phyloP scores from a whole-genome alignment of 148 eudicot genomes.

The Selenicereus undatus region DNA sequence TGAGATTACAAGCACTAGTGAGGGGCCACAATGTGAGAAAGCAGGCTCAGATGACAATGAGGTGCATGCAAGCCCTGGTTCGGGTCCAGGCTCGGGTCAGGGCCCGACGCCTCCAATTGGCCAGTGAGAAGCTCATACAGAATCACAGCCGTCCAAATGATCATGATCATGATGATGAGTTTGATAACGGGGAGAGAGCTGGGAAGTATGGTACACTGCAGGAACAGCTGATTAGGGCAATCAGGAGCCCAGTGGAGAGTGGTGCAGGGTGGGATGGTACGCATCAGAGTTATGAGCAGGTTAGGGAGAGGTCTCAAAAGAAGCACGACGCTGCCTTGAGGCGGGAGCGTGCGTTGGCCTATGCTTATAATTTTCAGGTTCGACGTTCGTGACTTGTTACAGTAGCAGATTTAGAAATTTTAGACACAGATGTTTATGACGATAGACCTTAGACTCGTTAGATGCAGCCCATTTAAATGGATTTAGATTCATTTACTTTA shows the following conservation, averaged over 20 bases:
- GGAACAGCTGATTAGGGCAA: constrained; percentile 13
- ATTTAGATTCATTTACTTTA: too few species aligned
- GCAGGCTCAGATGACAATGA: constrained; percentile 97
- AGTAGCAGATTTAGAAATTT: too few species aligned
- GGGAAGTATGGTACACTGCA: constrained; percentile 1
- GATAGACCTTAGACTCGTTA: too few species aligned
- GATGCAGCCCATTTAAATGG: too few species aligned
- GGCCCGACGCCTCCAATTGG: constrained; percentile 53
- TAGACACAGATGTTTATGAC: too few species aligned
- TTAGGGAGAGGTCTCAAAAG: constrained; percentile 36
- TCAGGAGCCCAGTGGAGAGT: constrained; percentile 32
- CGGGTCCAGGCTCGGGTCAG: constrained; percentile 87
- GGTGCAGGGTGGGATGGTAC: constrained; percentile 32
- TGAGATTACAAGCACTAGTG: constrained; percentile 89
- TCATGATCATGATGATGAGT: neutral
- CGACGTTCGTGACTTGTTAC: too few species aligned
- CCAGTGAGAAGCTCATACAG: constrained; percentile 32
- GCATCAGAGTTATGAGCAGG: constrained; percentile 35
- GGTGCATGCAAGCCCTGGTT: constrained; percentile 95
- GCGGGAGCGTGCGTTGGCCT: constrained; percentile 75
- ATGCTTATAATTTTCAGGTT: constrained; percentile 71
- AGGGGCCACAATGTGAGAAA: constrained; percentile 94
- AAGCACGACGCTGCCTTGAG: constrained; percentile 53
- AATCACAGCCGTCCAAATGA: neutral
- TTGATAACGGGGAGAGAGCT: neutral